These are phyloP conservation scores for Stemphylium vesicarium DNA, from an alignment of 2,329 filamentous ascomycete species.

Conservation along the genomic window DNA sequence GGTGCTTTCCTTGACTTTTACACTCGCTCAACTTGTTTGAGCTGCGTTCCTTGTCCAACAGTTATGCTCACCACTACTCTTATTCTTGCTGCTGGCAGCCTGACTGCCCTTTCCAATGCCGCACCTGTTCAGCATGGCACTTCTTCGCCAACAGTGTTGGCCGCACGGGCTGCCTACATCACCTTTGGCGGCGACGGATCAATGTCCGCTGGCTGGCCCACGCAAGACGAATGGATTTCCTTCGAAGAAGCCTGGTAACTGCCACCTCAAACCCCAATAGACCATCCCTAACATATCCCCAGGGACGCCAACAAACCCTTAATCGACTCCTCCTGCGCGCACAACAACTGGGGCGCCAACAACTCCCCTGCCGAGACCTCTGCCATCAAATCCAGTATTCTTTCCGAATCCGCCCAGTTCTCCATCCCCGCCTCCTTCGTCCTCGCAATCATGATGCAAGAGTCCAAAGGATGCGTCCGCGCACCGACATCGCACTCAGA, in stretches of 20 bases:
- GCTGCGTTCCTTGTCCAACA: too few relatives aligned
- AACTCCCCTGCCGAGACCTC: conserved; percentile 49
- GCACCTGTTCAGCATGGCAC: too few relatives aligned
- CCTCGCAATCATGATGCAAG: conserved; percentile 55
- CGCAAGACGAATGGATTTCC: conserved; percentile 40
- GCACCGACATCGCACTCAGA: conserved; percentile 52
- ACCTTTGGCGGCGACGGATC: conserved; percentile 44
- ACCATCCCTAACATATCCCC: too few relatives aligned
- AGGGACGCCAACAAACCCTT: too few relatives aligned
- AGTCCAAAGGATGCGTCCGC: conserved; percentile 56
- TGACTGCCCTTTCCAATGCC: too few relatives aligned
- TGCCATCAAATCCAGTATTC: conserved; percentile 47
- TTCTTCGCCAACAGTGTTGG: too few relatives aligned
- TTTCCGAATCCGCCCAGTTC: conserved; percentile 34
- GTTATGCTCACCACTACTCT: too few relatives aligned
- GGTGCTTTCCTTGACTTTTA: too few relatives aligned
- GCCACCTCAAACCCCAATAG: too few relatives aligned
- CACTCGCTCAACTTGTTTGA: too few relatives aligned
- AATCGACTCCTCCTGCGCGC: conserved; percentile 44
- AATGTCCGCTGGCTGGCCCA: conserved; percentile 47
- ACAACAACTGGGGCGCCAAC: conserved; percentile 44
- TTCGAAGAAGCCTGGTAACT: conserved; percentile 22
- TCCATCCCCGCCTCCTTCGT: conserved; percentile 52
- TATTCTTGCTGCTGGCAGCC: too few relatives aligned
- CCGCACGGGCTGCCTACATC: not conserved